These are phyloP conservation scores for Posidonia oceanica DNA, from an alignment of 116 monocot species.

Conservation along the genomic window DNA sequence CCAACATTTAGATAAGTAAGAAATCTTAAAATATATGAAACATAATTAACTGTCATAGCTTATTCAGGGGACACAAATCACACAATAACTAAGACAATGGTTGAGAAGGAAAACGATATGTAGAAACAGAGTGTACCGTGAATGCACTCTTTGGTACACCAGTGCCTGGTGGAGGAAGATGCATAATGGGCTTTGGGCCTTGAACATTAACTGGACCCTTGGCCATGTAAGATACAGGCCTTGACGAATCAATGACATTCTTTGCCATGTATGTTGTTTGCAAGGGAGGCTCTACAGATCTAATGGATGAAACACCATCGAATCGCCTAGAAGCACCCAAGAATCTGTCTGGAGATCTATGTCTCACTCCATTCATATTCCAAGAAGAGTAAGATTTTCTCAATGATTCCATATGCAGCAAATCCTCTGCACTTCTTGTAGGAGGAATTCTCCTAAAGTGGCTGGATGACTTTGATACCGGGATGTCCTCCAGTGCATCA, in stretches of 20 bases:
- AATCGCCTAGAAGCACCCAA: slow-evolving; percentile 32
- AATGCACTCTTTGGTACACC: slow-evolving; percentile 24
- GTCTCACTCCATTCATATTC: slow-evolving; percentile 24
- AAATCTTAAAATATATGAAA: too few species aligned
- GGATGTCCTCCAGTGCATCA: slow-evolving; percentile 8
- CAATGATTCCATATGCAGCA: slow-evolving; percentile 30
- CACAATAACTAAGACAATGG: too few species aligned
- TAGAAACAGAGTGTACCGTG: slow-evolving; percentile 3
- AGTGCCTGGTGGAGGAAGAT: slow-evolving; percentile 24
- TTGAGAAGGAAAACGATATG: too few species aligned
- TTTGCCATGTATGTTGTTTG: slow-evolving; percentile 18
- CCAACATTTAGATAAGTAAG: too few species aligned
- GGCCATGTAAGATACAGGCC: slow-evolving; percentile 19
- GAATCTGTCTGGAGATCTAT: slow-evolving; percentile 56
- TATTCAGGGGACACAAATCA: too few species aligned
- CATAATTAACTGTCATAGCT: too few species aligned
- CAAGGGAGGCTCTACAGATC: slow-evolving; percentile 30
- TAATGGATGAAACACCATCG: slow-evolving; percentile 23
- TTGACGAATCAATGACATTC: slow-evolving; percentile 31
- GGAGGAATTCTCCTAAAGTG: slow-evolving; percentile 39
- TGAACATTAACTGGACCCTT: slow-evolving; percentile 32
- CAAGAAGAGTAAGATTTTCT: slow-evolving; percentile 39
- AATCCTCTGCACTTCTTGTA: slow-evolving; percentile 63
- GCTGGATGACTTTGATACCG: slow-evolving; percentile 20
- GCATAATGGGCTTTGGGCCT: slow-evolving; percentile 22